Conservation (phyloP, 2,329 filamentous ascomycete genomes). For the Mycocentrospora acerina region DNA sequence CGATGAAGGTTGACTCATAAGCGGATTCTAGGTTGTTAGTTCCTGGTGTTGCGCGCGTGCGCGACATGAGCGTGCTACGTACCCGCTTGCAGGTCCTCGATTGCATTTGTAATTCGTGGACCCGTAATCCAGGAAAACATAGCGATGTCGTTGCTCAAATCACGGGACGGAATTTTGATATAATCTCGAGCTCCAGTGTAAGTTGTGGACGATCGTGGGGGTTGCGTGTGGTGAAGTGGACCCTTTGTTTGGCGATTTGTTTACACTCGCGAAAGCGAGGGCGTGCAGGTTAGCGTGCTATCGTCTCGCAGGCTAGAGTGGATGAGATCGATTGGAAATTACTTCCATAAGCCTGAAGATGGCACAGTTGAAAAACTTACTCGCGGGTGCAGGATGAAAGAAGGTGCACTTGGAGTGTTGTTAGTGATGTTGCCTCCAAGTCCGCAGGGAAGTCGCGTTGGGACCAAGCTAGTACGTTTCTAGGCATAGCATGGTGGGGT, state of each 20-base stretch:
- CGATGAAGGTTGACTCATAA: slow-evolving; percentile 48
- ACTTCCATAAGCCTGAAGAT: slow-evolving; percentile 4
- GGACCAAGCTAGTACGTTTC: slow-evolving; percentile 11
- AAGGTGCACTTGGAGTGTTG: slow-evolving; percentile 14
- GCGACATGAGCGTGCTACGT: slow-evolving; percentile 1
- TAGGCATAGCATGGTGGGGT: slow-evolving; percentile 23
- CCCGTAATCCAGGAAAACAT: slow-evolving; percentile 46
- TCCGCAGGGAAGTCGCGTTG: slow-evolving; percentile 23
- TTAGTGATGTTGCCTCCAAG: slow-evolving; percentile 6
- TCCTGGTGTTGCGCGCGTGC: background rate
- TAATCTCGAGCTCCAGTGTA: background rate
- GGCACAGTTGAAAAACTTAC: background rate
- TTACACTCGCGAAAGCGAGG: slow-evolving; percentile 30
- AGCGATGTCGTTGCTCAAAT: slow-evolving; percentile 1
- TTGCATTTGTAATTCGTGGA: slow-evolving; percentile 40
- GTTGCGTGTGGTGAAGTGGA: slow-evolving; percentile 7
- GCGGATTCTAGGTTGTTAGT: slow-evolving; percentile 30
- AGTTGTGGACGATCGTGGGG: slow-evolving; percentile 4
- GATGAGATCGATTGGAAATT: background rate
- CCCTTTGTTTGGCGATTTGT: slow-evolving; percentile 39
- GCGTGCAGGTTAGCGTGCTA: slow-evolving; percentile 8
- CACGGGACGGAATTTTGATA: background rate
- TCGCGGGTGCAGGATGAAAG: background rate
- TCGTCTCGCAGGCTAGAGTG: background rate
- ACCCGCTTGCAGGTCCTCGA: slow-evolving; percentile 40